A percentile compares a stretch with the other conserved stretches of the same genome.
phyloP scores from a whole-genome alignment of 1,284 basidiomycete species.

The Marasmius oreades region DNA sequence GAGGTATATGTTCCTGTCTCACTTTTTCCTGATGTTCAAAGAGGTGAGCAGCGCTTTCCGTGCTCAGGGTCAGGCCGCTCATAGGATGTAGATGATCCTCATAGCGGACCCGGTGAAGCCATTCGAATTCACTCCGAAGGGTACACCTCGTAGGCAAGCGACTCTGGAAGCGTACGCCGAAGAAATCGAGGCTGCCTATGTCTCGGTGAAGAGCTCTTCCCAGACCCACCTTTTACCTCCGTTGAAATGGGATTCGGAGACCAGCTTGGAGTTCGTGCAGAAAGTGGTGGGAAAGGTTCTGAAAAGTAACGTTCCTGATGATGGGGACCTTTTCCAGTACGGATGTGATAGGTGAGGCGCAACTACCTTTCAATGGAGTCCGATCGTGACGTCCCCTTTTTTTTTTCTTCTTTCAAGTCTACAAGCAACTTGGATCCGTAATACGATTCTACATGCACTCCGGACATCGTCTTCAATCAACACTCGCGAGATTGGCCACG shows the following conservation, averaged over 20 bases:
- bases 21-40: conserved; percentile 4
- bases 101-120: conserved; percentile 26
- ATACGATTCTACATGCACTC: background rate
- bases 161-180: conserved; percentile 24
- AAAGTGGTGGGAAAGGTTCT: background rate
- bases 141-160: conserved; percentile 23
- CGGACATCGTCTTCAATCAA: background rate
- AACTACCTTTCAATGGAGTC: too few relatives aligned
- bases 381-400: background rate
- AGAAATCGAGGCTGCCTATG: conserved; percentile 25
- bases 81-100: conserved; percentile 26
- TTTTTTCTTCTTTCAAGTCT: background rate
- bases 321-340: background rate
- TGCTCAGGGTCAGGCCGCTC: background rate
- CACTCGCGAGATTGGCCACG: background rate
- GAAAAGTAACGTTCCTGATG: background rate
- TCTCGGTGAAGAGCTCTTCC: background rate
- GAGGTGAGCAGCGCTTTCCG: background rate
- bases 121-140: conserved; percentile 29
- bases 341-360: conserved; percentile 5
- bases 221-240: background rate
- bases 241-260: background rate
- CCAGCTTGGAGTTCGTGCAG: background rate
- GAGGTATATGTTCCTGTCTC: too few relatives aligned
- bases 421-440: conserved; percentile 4